Conservation (phyloP, 2,329 filamentous ascomycete species). For the Colletotrichum australisinense region DNA sequence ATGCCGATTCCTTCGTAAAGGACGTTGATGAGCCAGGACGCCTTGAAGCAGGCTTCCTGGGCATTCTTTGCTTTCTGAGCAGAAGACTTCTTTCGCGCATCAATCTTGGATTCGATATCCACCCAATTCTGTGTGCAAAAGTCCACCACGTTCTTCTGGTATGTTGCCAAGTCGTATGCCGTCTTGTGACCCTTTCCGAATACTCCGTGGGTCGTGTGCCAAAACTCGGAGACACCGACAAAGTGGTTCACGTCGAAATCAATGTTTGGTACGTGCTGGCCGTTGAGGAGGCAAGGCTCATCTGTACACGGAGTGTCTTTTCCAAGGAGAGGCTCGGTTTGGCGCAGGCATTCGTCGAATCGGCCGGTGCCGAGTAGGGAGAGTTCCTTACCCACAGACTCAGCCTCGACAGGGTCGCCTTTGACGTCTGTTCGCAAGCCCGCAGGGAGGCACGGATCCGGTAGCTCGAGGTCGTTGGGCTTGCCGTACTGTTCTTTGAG, state of each 20-base stretch:
- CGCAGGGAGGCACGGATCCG: constrained; percentile 89
- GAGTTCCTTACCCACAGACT: constrained; percentile 50
- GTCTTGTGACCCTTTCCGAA: constrained; percentile 80
- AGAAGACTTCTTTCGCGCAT: constrained; percentile 76
- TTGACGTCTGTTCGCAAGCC: constrained; percentile 80
- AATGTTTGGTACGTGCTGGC: constrained; percentile 92
- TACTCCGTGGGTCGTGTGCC: constrained; percentile 97
- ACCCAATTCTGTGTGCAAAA: constrained; percentile 90
- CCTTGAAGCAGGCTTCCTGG: constrained; percentile 94
- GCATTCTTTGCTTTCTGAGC: constrained; percentile 84
- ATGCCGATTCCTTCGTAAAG: constrained; percentile 96
- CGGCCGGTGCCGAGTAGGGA: constrained; percentile 84
- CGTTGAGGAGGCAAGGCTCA: constrained; percentile 88
- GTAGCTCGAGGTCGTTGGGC: constrained; percentile 72
- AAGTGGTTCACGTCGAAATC: constrained; percentile 99
- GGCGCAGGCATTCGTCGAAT: constrained; percentile 85
- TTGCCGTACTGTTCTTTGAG: constrained; percentile 76
- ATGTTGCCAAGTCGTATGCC: constrained; percentile 89
- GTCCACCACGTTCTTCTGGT: constrained; percentile 84
- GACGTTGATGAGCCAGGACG: constrained; percentile 97
- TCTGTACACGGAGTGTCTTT: constrained; percentile 89
- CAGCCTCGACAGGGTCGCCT: constrained; percentile 65
- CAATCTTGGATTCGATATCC: constrained; percentile 75
- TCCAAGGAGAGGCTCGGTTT: constrained; percentile 86
- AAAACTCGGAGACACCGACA: constrained; percentile 97